These are phyloP conservation scores for Malus sieversii DNA, from an alignment of 306 rosid species.

Conservation along the genomic window DNA sequence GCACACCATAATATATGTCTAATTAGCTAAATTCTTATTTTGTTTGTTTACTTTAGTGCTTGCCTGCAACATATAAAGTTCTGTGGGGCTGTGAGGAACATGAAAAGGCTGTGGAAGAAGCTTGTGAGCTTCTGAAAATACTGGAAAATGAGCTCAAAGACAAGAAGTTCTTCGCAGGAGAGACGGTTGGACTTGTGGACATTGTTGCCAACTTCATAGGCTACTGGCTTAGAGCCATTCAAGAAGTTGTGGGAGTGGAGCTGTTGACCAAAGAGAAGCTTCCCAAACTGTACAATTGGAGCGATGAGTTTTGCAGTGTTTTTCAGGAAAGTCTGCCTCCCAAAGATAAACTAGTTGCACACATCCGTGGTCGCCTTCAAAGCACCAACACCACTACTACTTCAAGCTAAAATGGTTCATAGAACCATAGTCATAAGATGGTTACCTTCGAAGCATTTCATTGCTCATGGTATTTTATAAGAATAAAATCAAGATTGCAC, in stretches of 20 bases:
- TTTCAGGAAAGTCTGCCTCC: slow-evolving; percentile 34
- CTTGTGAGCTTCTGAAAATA: slow-evolving; percentile 16
- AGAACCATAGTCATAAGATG: not conserved
- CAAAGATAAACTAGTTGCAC: slow-evolving; percentile 20
- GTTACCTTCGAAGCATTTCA: not conserved
- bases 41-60: not conserved
- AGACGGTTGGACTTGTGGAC: slow-evolving; percentile 40
- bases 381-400: not conserved
- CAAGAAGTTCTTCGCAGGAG: slow-evolving; percentile 55
- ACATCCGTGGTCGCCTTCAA: slow-evolving; percentile 8
- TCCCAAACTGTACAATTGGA: slow-evolving; percentile 40
- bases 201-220: slow-evolving; percentile 35
- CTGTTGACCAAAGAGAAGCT: slow-evolving; percentile 27
- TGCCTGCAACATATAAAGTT: slow-evolving; percentile 17
- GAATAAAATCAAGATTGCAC: too few species aligned
- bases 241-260: slow-evolving; percentile 34
- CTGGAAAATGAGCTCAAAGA: slow-evolving; percentile 48
- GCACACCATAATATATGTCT: not conserved
- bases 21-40: not conserved
- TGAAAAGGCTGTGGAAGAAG: slow-evolving; percentile 30
- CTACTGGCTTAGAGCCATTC: slow-evolving; percentile 33
- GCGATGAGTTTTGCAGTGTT: slow-evolving; percentile 9
- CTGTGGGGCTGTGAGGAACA: slow-evolving; percentile 14
- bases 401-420: not conserved
- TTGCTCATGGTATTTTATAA: not conserved